A percentile compares a stretch with the other conserved stretches of the same genome.
Evolutionary conservation across 1,139 yeast genomes (phyloP).

Genomic region (Yamadazyma membranifaciens): DNA sequence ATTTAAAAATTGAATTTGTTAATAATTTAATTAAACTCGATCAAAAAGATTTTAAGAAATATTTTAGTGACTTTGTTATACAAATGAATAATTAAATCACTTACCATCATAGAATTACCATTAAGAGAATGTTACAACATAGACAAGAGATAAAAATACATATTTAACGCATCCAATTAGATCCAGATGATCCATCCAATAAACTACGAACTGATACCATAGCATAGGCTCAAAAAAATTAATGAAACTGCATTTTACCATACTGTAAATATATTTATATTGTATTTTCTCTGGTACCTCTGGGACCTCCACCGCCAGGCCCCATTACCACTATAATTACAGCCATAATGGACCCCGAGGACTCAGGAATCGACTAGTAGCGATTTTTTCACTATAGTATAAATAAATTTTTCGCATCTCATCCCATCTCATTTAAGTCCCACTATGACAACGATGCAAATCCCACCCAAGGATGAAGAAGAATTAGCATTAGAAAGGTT

Average conservation of each 20-base stretch:
- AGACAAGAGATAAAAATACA: background rate
- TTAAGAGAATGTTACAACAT: no score
- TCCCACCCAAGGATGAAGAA: slow-evolving; percentile 78
- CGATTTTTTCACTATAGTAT: background rate
- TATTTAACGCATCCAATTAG: background rate
- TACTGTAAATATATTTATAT: slow-evolving; percentile 4
- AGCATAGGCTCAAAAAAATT: background rate
- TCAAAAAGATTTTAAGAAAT: slow-evolving; percentile 62
- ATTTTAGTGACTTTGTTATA: slow-evolving; percentile 56
- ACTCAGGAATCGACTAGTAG: background rate
- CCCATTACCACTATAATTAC: no score
- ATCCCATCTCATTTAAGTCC: slow-evolving; percentile 6
- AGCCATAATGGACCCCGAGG: no score
- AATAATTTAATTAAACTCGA: slow-evolving; percentile 53
- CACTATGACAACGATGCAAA: slow-evolving; percentile 12
- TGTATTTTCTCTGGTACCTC: background rate
- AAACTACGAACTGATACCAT: background rate
- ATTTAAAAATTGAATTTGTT: slow-evolving; percentile 56
- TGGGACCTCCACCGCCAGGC: no score
- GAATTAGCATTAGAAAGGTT: slow-evolving; percentile 75
- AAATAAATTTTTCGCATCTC: slow-evolving; percentile 6
- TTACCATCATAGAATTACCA: background rate
- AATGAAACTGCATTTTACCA: slow-evolving; percentile 1
- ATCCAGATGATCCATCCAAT: background rate
- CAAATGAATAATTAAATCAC: slow-evolving; percentile 18